Evolutionary conservation across 1,139 yeast genomes (phyloP).

Genomic region (Taphrina deformans): DNA sequence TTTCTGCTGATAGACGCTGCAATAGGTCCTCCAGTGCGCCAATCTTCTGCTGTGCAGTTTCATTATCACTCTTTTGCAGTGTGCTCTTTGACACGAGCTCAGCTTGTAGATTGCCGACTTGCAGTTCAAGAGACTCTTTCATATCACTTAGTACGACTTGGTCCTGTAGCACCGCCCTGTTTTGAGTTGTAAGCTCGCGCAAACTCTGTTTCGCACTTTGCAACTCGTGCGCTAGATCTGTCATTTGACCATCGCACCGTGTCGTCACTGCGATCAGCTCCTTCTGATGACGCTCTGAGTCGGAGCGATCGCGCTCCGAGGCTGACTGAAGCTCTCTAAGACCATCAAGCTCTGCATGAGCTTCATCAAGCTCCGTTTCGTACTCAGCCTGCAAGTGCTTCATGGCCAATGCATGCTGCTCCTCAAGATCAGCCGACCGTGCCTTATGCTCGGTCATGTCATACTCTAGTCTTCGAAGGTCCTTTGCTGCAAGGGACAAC

Average conservation of each 20-base stretch:
- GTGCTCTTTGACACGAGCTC: neutral
- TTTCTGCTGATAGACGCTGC: neutral
- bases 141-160: neutral
- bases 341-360: conserved; percentile 19
- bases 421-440: neutral
- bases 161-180: neutral
- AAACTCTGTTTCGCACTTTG: neutral
- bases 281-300: neutral
- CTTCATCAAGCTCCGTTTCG: conserved; percentile 22
- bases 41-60: neutral
- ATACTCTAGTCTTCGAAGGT: neutral
- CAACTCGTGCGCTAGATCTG: neutral
- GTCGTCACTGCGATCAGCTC: neutral
- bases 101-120: neutral
- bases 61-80: neutral
- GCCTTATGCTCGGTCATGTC: neutral
- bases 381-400: conserved; percentile 25
- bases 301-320: neutral
- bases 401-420: conserved; percentile 27
- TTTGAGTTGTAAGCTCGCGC: neutral
- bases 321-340: neutral
- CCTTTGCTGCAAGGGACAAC: neutral
- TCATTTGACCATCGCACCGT: neutral
- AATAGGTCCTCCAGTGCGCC: neutral
- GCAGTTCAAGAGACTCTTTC: neutral